Base-by-base conservation (phyloP, 257 asterid genomes). In the Petrea volubilis region DNA sequence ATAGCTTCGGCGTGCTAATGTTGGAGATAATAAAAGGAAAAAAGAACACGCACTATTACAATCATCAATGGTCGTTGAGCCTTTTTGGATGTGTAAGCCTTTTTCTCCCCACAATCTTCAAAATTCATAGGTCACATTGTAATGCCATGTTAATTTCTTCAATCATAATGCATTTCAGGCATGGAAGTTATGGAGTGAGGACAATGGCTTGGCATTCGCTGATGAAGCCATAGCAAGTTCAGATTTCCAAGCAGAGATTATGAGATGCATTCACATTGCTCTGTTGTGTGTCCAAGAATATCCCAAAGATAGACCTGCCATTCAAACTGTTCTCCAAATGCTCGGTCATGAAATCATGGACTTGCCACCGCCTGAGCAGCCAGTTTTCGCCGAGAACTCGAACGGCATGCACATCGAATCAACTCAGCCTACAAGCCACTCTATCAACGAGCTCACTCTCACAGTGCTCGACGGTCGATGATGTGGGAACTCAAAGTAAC, bases 121-220 rank as follows among this genome's bases (percentile, higher is more conserved):
- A 8, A 62, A 68, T 59, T 29, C 11, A 28, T n/a, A 25, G 1
- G 4, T 18, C 28, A 12, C 17, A 14, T 20, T 5, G 4, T 47
- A 31, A 29, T 64, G 58, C 6, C 59, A 6, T 0, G 9, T 9
- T 55, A 56, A 43, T 27, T 55, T 59, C 2, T n/a, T n/a, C 24
- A 21, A 25, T 70, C 7, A 31, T 5, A 7, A 53, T 8, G 6
- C 8, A 36, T 64, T 75, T 51, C 81, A 91, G 97, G 92, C 83
- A 23, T 87, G 95, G 95, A 77, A 80, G 55, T 20, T 89, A 27
- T 80, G 96, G 95, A 79, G 64, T 28, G 90, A 84, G 74, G 75
- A 57, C 18, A 81, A 74, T 7, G 80, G 77, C 1, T 49, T 70
- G 56, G 78, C 51, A 36, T 71, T 89, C 12, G 78, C 85, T 2